phyloP scores from a whole-genome alignment of 164 flowering plant genomes.

The Liriodendron chinense region DNA sequence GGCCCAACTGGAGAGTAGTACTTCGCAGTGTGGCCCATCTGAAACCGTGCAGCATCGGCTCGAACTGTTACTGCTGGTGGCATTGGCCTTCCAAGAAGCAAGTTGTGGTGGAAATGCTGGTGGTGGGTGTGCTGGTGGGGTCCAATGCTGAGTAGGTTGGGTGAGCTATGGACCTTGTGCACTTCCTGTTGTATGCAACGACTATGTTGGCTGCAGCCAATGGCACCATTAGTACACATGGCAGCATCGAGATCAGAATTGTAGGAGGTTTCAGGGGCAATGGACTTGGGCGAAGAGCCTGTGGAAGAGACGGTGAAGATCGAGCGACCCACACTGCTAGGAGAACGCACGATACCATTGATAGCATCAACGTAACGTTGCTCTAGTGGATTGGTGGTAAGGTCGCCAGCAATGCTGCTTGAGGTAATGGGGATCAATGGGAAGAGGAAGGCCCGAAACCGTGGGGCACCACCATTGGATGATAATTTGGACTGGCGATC shows the following conservation, averaged over 20 bases:
- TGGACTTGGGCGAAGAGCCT: slow-evolving; percentile 56
- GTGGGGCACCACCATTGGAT: slow-evolving; percentile 31
- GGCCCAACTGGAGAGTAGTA: not conserved
- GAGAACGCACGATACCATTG: slow-evolving; percentile 51
- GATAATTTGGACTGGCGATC: slow-evolving; percentile 37
- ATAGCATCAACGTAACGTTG: slow-evolving; percentile 86
- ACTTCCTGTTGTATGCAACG: not conserved
- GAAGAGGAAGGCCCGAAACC: slow-evolving; percentile 53
- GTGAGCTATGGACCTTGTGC: slow-evolving; percentile 1
- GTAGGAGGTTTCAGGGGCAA: slow-evolving; percentile 29
- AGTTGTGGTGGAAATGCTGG: not conserved
- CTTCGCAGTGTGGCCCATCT: not conserved
- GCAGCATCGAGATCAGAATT: not conserved
- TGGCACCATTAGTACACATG: not conserved
- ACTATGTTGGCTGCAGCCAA: too few relatives aligned
- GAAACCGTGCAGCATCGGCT: not conserved
- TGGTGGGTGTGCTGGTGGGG: not conserved
- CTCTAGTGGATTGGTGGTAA: slow-evolving; percentile 22
- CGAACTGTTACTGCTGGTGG: not conserved
- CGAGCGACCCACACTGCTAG: not conserved
- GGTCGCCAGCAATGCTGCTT: slow-evolving; percentile 19
- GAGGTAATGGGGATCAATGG: slow-evolving; percentile 33
- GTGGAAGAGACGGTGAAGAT: slow-evolving; percentile 46
- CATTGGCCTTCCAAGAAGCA: not conserved
- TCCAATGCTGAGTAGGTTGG: not conserved